Percentiles rank a stretch among this genome's conserved stretches.
phyloP scores from a whole-genome alignment of 1,284 basidiomycete species.

The Phenoliferia sp. region DNA sequence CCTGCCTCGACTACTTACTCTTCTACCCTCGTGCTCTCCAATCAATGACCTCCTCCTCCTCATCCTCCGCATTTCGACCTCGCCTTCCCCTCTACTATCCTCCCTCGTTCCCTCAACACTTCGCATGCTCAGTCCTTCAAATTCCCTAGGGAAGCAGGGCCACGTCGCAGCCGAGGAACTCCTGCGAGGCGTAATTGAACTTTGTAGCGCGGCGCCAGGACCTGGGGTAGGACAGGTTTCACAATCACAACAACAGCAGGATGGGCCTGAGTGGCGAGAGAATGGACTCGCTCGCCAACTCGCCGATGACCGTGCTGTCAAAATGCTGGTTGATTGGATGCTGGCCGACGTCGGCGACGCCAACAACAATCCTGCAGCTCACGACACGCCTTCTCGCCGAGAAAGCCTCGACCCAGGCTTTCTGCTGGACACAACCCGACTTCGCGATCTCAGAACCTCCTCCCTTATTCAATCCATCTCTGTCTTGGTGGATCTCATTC shows the following conservation, averaged over 20 bases:
- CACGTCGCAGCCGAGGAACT: conserved; percentile 87
- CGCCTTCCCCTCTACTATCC: conserved; percentile 52
- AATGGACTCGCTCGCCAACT: conserved; percentile 87
- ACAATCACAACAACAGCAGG: conserved; percentile 14
- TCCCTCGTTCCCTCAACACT: conserved; percentile 59
- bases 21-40: conserved; percentile 65
- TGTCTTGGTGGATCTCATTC: conserved; percentile 90
- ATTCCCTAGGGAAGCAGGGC: conserved; percentile 66
- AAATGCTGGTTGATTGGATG: conserved; percentile 73
- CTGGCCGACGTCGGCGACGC: conserved; percentile 62
- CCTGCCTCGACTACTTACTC: conserved; percentile 74
- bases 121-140: conserved; percentile 74
- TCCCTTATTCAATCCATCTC: conserved; percentile 83
- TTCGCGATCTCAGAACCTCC: conserved; percentile 66
- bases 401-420: conserved; percentile 6
- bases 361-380: conserved; percentile 31
- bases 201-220: conserved; percentile 62
- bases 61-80: conserved; percentile 87
- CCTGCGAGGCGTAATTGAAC: conserved; percentile 89
- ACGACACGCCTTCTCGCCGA: conserved; percentile 5
- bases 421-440: background rate
- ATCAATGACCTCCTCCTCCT: conserved; percentile 89
- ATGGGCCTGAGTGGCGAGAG: conserved; percentile 39
- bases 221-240: background rate
- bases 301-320: conserved; percentile 68